Base-by-base conservation (phyloP, 768 basidiomycete species). In the Glaciozyma antarctica region DNA sequence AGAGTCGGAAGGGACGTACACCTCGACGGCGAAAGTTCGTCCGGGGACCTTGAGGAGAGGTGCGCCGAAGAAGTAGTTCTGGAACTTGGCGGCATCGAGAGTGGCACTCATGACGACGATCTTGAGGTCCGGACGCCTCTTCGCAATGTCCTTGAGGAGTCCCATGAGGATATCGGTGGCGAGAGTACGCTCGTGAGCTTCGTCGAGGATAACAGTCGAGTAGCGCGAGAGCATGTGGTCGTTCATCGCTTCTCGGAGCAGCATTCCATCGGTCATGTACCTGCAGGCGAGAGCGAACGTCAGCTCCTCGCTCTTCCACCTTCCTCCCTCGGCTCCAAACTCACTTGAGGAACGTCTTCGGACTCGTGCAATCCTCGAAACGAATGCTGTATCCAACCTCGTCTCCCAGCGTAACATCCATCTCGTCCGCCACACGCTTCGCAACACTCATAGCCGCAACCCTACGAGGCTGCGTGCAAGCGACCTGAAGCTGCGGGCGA, bases 181-280 rank as follows among this genome's bases (percentile, higher is more conserved):
- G 48, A 97, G 82, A 0, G 95, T 98, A 67, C 94, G 87, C 79
- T 99, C 95, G 79, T 99, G 95, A 8, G 91, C 95, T 79, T 99
- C 95, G 76, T 99, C 95, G 63, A 98, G 84, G 73, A 99, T 98
- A 78, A 99, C 92, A 26, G 94, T 97, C 24, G 90, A 94, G 77
- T 99, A 99, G 5, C 92, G 85, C 32, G 82, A 80, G 47, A 98
- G 83, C 24, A 84, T 82, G 13, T 90, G 88, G 77, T 98, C 94
- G 77, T 93, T 90, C 93, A 97, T 99, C 7, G 91, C 92, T 79
- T 75, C 74, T 22, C 74, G 68, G 22, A 75, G 67, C n/a, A 80
- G 75, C 92, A 97, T 95, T 83, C 94, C 95, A 72, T 99, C 95
- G 21, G 95, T 99, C 93, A 98, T 95, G 80, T 99, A 98, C 65